Conservation (phyloP, 2,329 filamentous ascomycete genomes). For the Penicillium digitatum region DNA sequence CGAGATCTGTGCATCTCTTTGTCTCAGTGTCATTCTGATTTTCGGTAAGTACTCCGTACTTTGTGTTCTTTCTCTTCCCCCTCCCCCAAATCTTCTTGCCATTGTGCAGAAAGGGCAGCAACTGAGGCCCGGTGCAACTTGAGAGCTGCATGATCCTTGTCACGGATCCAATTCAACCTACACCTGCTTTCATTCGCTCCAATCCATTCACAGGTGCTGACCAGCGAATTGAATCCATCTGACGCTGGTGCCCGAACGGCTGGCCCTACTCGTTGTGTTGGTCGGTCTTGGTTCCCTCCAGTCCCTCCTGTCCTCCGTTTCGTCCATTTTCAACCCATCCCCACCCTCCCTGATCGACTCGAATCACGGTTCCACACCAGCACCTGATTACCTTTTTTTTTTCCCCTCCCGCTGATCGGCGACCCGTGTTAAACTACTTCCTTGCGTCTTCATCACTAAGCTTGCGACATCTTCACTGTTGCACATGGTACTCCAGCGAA, state of each 20-base stretch:
- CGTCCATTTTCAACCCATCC: slow-evolving; percentile 21
- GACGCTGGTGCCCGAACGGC: slow-evolving; percentile 37
- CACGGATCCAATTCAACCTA: slow-evolving; percentile 29
- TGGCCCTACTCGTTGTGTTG: slow-evolving; percentile 25
- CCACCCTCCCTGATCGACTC: slow-evolving; percentile 29
- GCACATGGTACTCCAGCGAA: slow-evolving; percentile 26
- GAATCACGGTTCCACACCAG: slow-evolving; percentile 22
- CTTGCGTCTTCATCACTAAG: slow-evolving; percentile 1
- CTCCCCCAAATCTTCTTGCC: not conserved
- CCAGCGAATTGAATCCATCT: slow-evolving; percentile 30
- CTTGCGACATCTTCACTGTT: not conserved
- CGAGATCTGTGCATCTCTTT: slow-evolving; percentile 5
- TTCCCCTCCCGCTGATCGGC: slow-evolving; percentile 17
- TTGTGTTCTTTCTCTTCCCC: slow-evolving; percentile 7
- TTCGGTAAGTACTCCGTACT: slow-evolving; percentile 3
- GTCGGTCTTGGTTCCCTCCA: slow-evolving; percentile 14
- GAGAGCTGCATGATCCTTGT: slow-evolving; percentile 32
- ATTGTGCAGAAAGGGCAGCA: slow-evolving; percentile 8
- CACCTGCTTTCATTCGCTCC: slow-evolving; percentile 24
- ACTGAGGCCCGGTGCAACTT: slow-evolving; percentile 25
- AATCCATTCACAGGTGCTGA: slow-evolving; percentile 28
- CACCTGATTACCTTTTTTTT: slow-evolving; percentile 16
- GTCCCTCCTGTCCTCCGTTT: slow-evolving; percentile 20
- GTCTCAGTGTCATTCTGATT: slow-evolving; percentile 7
- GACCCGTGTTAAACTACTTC: not conserved